Evolutionary conservation across 2,329 filamentous ascomycete species (phyloP).

Genomic region (Colletotrichum scovillei): DNA sequence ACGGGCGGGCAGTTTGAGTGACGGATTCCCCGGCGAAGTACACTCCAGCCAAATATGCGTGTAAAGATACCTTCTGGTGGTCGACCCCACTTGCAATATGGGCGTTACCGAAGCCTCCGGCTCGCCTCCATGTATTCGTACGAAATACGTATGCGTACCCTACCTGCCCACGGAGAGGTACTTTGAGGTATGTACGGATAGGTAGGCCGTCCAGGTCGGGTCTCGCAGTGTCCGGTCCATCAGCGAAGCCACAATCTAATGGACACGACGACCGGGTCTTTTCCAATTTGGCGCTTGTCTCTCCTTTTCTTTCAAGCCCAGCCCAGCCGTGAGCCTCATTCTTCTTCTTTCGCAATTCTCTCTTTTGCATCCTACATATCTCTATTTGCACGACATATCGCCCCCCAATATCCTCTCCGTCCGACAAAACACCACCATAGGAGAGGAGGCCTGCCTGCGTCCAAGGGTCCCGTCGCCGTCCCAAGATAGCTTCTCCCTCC

Average conservation of each 20-base stretch:
- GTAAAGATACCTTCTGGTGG: neutral
- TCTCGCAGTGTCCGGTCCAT: neutral
- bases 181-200: no score
- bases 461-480: neutral
- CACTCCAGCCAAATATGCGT: neutral
- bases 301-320: conserved; percentile 14
- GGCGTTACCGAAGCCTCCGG: conserved; percentile 34
- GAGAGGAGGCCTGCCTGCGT: neutral
- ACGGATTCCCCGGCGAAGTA: neutral
- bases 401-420: neutral
- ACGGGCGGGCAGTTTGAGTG: neutral
- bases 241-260: conserved; percentile 13
- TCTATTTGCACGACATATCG: neutral
- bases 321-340: neutral
- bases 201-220: neutral
- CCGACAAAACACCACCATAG: neutral
- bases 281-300: neutral
- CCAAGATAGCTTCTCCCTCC: neutral
- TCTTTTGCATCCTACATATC: neutral
- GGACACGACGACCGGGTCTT: neutral
- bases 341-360: neutral
- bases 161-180: no score
- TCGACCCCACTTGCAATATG: conserved; percentile 14
- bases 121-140: neutral
- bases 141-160: neutral